Percentiles rank a stretch among this genome's conserved stretches.
These are phyloP conservation scores for Dillenia turbinata DNA, from an alignment of 164 flowering plant species.

Conservation along the genomic window DNA sequence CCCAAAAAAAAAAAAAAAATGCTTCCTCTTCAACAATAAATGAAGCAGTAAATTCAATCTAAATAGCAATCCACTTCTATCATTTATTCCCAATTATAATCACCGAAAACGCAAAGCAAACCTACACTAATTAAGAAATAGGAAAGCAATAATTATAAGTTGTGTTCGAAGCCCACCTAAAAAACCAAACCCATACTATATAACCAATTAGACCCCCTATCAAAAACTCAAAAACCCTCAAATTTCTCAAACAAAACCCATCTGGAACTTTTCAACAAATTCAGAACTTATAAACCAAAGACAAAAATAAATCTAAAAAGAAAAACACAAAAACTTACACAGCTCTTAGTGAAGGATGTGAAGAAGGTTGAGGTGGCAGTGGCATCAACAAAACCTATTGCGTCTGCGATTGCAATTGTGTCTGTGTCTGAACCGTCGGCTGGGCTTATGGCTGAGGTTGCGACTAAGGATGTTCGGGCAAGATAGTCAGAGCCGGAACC, in stretches of 20 bases:
- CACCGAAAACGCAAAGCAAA: no score
- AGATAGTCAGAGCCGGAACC: constrained; percentile 13
- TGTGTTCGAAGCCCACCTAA: no score
- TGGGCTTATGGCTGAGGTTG: constrained; percentile 19
- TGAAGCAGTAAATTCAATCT: no score
- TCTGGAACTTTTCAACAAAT: background rate
- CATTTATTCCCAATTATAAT: no score
- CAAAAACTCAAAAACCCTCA: constrained; percentile 3
- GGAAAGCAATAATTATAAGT: no score
- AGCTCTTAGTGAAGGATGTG: constrained; percentile 26
- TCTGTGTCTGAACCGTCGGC: constrained; percentile 15
- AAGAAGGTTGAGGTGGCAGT: constrained; percentile 20
- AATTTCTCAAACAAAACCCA: constrained; percentile 2
- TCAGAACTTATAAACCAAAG: background rate
- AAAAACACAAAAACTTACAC: constrained; percentile 24
- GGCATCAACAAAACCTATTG: constrained; percentile 3
- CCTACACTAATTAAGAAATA: no score
- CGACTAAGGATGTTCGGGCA: constrained; percentile 33
- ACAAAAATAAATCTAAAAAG: background rate
- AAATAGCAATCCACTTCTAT: no score
- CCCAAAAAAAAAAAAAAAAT: no score
- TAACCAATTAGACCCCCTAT: no score
- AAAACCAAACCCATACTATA: no score
- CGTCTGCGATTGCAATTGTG: constrained; percentile 12
- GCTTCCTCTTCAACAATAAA: no score